Base-by-base conservation (phyloP, 495 filamentous ascomycete genomes). In the Melanomma pulvis-pyrius region DNA sequence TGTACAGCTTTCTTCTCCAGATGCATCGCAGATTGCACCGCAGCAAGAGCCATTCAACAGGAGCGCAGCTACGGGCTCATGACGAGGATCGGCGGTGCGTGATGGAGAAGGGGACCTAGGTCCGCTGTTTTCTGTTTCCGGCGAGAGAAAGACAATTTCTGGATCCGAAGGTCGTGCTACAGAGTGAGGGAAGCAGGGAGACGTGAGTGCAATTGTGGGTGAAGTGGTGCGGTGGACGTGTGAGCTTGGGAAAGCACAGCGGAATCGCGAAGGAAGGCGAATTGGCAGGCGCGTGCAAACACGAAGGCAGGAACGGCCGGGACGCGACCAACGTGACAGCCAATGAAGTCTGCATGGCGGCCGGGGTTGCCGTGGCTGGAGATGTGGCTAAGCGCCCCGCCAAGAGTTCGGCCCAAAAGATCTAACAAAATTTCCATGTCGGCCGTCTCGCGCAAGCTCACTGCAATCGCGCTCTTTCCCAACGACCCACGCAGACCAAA, bases 21-120 rank as follows among this genome's bases (percentile, higher is more conserved):
- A 59, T 70, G 67, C 75, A 77, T 78, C 12, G 70, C 72, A 25
- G 69, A 49, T 17, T 65, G 65, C 22, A 76, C 63, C 52, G 58
- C 66, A 26, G 67, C 65, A 26, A 69, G 51, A 39, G 76, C 76
- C 76, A 78, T 78, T 57, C 39, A 63, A 25, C 39, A 11, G n/a
- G 26, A 41, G 0, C 4, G 2, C 21, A 32, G n/a, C 24, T 62
- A 61, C 1, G 26, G 25, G 28, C 6, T 57, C 65, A 68, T 68
- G 24, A 8, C n/a, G n/a, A n/a, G n/a, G n/a, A n/a, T n/a, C n/a
- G n/a, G n/a, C n/a, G n/a, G n/a, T n/a, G n/a, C n/a, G n/a, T n/a
- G n/a, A n/a, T n/a, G n/a, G n/a, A n/a, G n/a, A n/a, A n/a, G n/a
- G n/a, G n/a, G n/a, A n/a, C n/a, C n/a, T n/a, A n/a, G n/a, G n/a